These are phyloP conservation scores for bread wheat (Triticum aestivum) DNA, from an alignment of 176 grass and related monocot species.

Conservation along the genomic window IWGSC_CS_RefSeq_v2.1 NC_057795.1:635580809-635581308, in stretches of 20 bases:
- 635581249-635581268: conserved; percentile 40
- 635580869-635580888: background rate
- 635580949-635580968: conserved; percentile 36
- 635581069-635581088: conserved; percentile 4
- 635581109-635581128: background rate
- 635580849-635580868: too few relatives aligned
- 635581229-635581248: background rate
- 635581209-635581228: conserved; percentile 45
- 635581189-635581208: conserved; percentile 54
- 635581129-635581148: background rate
- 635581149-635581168: background rate
- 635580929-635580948: conserved; percentile 35
- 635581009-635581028: background rate
- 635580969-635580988: conserved; percentile 28
- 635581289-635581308: conserved; percentile 57
- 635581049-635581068: conserved; percentile 50
- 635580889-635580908: background rate
- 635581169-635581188: conserved; percentile 53
- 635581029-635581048: conserved; percentile 31
- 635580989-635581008: background rate
- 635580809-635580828: too few relatives aligned
- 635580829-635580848: background rate
- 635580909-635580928: conserved; percentile 33
- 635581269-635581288: conserved; percentile 54
- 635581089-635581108: background rate